phyloP scores from a whole-genome alignment of 2,329 filamentous ascomycete genomes.

The Cordyceps cateniannulata region DNA sequence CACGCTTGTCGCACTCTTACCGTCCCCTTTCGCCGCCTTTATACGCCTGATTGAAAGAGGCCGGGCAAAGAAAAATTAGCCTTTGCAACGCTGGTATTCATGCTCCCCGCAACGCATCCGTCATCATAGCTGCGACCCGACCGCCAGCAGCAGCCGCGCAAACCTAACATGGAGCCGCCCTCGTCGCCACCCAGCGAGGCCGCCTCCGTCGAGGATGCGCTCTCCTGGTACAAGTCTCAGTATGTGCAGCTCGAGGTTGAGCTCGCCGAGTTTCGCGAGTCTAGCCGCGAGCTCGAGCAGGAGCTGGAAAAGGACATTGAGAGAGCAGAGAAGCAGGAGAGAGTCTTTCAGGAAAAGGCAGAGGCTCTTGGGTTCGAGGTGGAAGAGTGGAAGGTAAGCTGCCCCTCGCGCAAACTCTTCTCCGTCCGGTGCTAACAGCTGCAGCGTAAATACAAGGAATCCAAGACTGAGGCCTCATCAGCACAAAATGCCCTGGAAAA shows the following conservation, averaged over 20 bases:
- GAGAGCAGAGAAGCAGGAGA: constrained; percentile 87
- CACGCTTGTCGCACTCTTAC: not conserved
- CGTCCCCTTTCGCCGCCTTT: not conserved
- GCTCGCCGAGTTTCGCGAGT: constrained; percentile 87
- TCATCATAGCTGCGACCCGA: constrained; percentile 11
- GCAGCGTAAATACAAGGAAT: constrained; percentile 92
- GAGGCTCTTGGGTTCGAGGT: constrained; percentile 82
- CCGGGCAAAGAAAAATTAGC: not conserved
- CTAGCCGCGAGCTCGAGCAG: constrained; percentile 86
- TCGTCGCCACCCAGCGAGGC: constrained; percentile 55
- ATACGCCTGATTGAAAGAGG: not conserved
- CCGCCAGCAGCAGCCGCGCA: constrained; percentile 11
- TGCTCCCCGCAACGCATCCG: not conserved
- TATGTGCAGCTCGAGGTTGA: constrained; percentile 91
- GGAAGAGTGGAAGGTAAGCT: constrained; percentile 91
- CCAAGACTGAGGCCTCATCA: constrained; percentile 77
- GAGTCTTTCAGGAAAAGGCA: constrained; percentile 77
- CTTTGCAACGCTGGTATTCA: not conserved
- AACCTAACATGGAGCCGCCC: constrained; percentile 47
- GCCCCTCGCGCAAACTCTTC: not conserved
- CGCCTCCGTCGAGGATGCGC: constrained; percentile 61
- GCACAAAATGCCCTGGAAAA: constrained; percentile 87
- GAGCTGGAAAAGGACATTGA: constrained; percentile 97
- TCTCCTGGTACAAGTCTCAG: constrained; percentile 92
- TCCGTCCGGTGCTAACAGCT: constrained; percentile 12